A percentile compares a stretch with the other conserved stretches of the same genome.
phyloP scores from a whole-genome alignment of 2,329 filamentous ascomycete genomes.

The Colletotrichum noveboracense region DNA sequence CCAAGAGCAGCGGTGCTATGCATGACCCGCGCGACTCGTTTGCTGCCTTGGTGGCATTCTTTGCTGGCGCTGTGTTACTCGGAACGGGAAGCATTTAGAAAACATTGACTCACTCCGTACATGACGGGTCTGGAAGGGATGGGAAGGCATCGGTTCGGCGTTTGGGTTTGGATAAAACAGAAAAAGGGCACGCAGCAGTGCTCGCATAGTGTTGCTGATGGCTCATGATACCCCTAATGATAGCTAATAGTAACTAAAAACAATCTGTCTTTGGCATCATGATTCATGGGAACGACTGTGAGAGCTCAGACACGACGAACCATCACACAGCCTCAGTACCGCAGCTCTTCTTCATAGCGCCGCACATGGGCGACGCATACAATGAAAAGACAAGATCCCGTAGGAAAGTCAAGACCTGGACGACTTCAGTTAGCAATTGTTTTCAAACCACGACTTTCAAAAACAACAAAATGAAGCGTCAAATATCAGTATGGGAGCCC shows the following conservation, averaged over 20 bases:
- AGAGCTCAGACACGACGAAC: not conserved
- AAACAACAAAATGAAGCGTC: slow-evolving; percentile 13
- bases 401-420: not conserved
- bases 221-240: slow-evolving; percentile 6
- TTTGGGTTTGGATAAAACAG: not conserved
- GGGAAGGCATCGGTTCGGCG: not conserved
- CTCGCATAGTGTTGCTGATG: not conserved
- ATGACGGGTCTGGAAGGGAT: not conserved
- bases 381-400: not conserved
- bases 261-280: not conserved
- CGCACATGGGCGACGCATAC: not conserved
- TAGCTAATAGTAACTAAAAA: not conserved
- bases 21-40: not conserved
- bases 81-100: not conserved
- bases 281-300: rapidly evolving
- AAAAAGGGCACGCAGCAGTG: not conserved
- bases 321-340: not conserved
- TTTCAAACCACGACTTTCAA: not conserved
- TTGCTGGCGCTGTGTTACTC: slow-evolving; percentile 17
- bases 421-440: slow-evolving; percentile 14
- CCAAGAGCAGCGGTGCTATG: slow-evolving; percentile 19
- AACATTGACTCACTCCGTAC: not conserved
- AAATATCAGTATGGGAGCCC: slow-evolving; percentile 22
- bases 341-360: not conserved
- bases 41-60: slow-evolving; percentile 26